A percentile compares a stretch with the other conserved stretches of the same genome.
Conservation (phyloP, 2,329 filamentous ascomycete species). For the Fusarium keratoplasticum region DNA sequence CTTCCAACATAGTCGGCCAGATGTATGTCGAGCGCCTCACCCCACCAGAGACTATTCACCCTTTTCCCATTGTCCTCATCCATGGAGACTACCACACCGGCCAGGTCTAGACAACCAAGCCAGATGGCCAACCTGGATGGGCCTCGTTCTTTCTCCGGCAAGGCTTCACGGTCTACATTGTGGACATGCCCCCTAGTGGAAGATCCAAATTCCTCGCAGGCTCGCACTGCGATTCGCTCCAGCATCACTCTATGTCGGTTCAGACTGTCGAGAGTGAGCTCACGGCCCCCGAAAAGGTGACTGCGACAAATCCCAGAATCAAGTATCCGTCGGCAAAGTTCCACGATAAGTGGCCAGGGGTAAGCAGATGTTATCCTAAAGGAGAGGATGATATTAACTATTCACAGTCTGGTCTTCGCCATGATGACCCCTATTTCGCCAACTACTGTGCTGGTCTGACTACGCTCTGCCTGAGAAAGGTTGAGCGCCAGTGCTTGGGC, state of each 20-base stretch:
- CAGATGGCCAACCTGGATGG: slow-evolving; percentile 60
- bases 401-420: slow-evolving; percentile 46
- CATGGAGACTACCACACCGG: slow-evolving; percentile 53
- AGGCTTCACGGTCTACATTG: slow-evolving; percentile 57
- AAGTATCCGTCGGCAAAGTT: slow-evolving; percentile 41
- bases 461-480: slow-evolving; percentile 46
- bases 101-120: slow-evolving; percentile 58
- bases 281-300: slow-evolving; percentile 45
- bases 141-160: slow-evolving; percentile 55
- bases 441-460: slow-evolving; percentile 59
- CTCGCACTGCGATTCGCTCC: slow-evolving; percentile 32
- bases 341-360: slow-evolving; percentile 56
- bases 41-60: slow-evolving; percentile 29
- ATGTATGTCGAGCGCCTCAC: slow-evolving; percentile 53
- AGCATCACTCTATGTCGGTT: slow-evolving; percentile 30
- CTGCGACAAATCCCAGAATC: not conserved
- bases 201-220: slow-evolving; percentile 47
- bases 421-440: slow-evolving; percentile 61
- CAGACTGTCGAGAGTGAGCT: slow-evolving; percentile 45
- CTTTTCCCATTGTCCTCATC: slow-evolving; percentile 48
- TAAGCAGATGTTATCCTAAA: slow-evolving; percentile 7
- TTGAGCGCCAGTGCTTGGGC: slow-evolving; percentile 47
- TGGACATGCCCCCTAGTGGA: slow-evolving; percentile 56
- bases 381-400: not conserved
- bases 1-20: slow-evolving; percentile 39